Evolutionary conservation across 805 yeast genomes (phyloP), one percentile per base, ranked within the genome.

Genomic region (Candida sonorensis): DNA sequence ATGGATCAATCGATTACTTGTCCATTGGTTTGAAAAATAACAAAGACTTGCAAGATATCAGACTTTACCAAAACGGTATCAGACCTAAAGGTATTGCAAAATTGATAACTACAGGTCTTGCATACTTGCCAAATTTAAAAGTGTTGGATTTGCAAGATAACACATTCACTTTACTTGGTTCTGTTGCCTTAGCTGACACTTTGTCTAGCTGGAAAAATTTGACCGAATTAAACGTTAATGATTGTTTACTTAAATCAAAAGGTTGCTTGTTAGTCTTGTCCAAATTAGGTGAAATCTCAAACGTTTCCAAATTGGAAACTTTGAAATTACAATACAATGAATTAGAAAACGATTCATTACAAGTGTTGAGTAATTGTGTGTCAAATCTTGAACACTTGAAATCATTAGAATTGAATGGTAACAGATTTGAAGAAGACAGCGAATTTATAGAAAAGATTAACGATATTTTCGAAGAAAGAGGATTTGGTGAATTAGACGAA

Each of bases 51-150:
- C 67, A 88, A 52, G 75, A 82, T 57, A 51, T 47, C 22, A 77
- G 82, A 54, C 68, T 92, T 45, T 90, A 86, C 54, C 99, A 92
- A 64, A 92, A 92, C 57, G 99, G 99, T 54, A 92, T 92, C 43
- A 78, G 99, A 61, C 97, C 95, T 34, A 78, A 75, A 35, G 99
- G 99, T 46, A 78, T 90, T 35, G 72, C 80, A 41, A 77, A 72
- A 45, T 69, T 90, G 50, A 67, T 90, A 44, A 61, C 64, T 13
- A 70, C 80, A 33, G 97, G 97, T 35, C 72, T 92, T 49, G 57
- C 71, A 27, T 55, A 66, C 40, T 77, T 83, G 53, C 64, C 66
- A 17, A 61, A 70, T 16, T 69, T 92, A 47, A 67, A 75, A 45
- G 72, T 72, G 24, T 61, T 92, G 25, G 97, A 92, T 61, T 66